Evolutionary conservation across 2,329 filamentous ascomycete genomes (phyloP).

Genomic region (Fusarium redolens): DNA sequence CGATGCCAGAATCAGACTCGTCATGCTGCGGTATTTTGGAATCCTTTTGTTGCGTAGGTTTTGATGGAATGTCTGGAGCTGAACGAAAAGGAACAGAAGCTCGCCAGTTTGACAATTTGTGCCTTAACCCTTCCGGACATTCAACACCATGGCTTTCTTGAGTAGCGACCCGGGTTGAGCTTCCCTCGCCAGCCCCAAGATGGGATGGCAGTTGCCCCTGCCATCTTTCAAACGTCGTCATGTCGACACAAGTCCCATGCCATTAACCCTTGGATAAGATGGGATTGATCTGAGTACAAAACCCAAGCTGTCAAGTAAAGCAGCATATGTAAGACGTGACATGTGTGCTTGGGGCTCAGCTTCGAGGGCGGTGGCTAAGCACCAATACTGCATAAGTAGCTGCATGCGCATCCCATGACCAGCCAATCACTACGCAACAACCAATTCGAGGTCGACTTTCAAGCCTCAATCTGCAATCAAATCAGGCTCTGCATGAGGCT

Average conservation of each 20-base stretch:
- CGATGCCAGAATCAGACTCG: background rate
- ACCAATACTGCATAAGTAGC: background rate
- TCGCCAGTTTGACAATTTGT: background rate
- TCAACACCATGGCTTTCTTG: background rate
- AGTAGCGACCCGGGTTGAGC: background rate
- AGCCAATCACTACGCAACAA: background rate
- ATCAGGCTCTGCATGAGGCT: background rate
- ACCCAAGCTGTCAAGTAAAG: background rate
- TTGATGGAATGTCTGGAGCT: background rate
- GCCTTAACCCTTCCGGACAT: background rate
- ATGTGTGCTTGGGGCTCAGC: background rate
- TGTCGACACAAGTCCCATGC: background rate
- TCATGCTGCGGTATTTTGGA: background rate
- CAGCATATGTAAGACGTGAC: background rate
- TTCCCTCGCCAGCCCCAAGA: background rate
- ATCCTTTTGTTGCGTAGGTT: background rate
- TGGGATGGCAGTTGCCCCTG: background rate
- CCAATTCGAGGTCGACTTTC: background rate
- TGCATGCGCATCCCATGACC: background rate
- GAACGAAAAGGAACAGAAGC: background rate
- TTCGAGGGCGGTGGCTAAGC: background rate
- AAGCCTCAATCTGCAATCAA: background rate
- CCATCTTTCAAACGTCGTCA: background rate
- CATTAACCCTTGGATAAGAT: background rate
- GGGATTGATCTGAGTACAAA: accelerated